Evolutionary conservation across 768 basidiomycete genomes (phyloP).

Genomic region (Nidularia sp.): DNA sequence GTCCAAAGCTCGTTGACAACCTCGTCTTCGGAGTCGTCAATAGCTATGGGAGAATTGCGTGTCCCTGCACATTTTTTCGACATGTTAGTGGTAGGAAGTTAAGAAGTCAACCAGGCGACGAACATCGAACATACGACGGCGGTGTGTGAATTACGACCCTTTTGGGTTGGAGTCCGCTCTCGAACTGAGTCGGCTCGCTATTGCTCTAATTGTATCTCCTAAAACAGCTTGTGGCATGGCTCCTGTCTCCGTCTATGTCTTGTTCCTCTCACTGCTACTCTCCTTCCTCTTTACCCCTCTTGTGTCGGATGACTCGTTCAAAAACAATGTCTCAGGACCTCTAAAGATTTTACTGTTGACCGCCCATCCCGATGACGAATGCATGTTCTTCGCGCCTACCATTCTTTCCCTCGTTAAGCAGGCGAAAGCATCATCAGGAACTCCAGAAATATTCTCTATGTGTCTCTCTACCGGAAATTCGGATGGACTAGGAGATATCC

Average conservation of each 20-base stretch:
- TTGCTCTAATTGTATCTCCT: not conserved
- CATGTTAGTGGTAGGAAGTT: not conserved
- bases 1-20: conserved; percentile 23
- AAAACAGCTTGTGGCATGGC: conserved; percentile 8
- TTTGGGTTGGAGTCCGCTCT: no score
- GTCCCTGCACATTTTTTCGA: conserved; percentile 25
- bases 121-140: not conserved
- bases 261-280: conserved; percentile 24
- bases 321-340: conserved; percentile 7
- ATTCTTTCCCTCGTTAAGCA: conserved; percentile 29
- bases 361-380: conserved; percentile 94
- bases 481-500: conserved; percentile 63
- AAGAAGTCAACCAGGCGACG: not conserved
- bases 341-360: conserved; percentile 64
- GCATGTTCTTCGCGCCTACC: conserved; percentile 91
- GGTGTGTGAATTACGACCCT: not conserved
- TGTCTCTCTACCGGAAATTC: conserved; percentile 81
- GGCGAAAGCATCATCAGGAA: not conserved
- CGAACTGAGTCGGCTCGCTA: no score
- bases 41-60: conserved; percentile 27
- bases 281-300: conserved; percentile 26
- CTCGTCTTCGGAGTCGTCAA: conserved; percentile 39
- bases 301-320: conserved; percentile 19
- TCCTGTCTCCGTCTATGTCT: conserved; percentile 12
- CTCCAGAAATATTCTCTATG: conserved; percentile 43